Conservation (phyloP, 129 eudicot genomes). For the Rutidosis leptorrhynchoides region DNA sequence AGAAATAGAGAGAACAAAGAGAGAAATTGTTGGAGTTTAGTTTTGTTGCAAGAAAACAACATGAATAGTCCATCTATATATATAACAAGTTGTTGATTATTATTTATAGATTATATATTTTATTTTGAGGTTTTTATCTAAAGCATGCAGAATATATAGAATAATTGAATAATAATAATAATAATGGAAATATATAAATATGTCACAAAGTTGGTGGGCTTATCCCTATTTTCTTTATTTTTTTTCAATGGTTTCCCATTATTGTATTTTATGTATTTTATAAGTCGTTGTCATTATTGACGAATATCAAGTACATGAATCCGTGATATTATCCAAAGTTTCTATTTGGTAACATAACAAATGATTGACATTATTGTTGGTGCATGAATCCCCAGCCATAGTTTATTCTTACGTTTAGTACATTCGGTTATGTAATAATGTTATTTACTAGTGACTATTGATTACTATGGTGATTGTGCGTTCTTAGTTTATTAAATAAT, state of each 20-base stretch:
- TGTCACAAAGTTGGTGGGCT: conserved; percentile 49
- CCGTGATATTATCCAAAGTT: not conserved
- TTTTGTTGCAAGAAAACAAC: conserved; percentile 47
- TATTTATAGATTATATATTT: conserved; percentile 8
- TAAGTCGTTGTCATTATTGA: conserved; percentile 8
- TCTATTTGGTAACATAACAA: not conserved
- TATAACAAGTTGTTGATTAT: conserved; percentile 49
- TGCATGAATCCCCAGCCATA: too few relatives aligned
- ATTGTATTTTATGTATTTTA: not conserved
- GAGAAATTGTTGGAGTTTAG: conserved; percentile 6
- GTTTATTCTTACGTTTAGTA: too few relatives aligned
- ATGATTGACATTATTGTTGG: conserved; percentile 9
- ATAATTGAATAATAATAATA: too few relatives aligned
- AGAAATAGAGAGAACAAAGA: conserved; percentile 16
- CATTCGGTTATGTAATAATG: too few relatives aligned
- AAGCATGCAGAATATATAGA: conserved; percentile 10
- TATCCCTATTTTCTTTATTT: conserved; percentile 26
- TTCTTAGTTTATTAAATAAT: too few relatives aligned
- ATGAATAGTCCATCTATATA: conserved; percentile 47
- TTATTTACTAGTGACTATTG: too few relatives aligned
- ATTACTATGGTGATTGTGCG: too few relatives aligned
- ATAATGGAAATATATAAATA: not conserved
- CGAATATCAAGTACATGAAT: conserved; percentile 13
- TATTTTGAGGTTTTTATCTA: conserved; percentile 5
- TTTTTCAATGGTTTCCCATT: conserved; percentile 16